Evolutionary conservation across 2,329 filamentous ascomycete genomes (phyloP), one percentile per base, ranked within the genome.

Genomic region (Xylariaceae sp.): DNA sequence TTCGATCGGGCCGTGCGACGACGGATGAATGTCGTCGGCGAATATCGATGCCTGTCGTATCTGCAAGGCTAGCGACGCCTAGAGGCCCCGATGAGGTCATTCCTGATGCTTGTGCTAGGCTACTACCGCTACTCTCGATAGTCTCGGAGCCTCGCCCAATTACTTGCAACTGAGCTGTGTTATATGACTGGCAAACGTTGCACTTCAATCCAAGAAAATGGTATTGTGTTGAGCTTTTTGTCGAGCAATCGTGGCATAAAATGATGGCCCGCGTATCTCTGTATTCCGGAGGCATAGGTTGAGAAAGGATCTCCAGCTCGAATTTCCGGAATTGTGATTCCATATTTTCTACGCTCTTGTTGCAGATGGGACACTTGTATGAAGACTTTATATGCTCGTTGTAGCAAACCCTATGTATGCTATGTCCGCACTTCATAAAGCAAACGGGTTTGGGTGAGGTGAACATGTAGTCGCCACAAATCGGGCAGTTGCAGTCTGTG

Each of bases 151-250:
- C 69, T 64, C 33, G 59, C 18, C 81, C 80, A 30, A 83, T 70
- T 36, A 86, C 80, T 49, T 80, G 80, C 22, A 86, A 67, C 60
- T 87, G 80, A 14, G 78, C 80, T 0, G 85, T 88, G 61, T 88
- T 88, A 61, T 86, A 88, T 3, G 83, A 87, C 39, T 76, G 73
- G 62, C 85, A 88, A 33, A 86, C 81, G 12, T 78, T 84, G 66
- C 94, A 99, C 68, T 95, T 96, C 41, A 96, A 75, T 0, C 94
- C 94, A 5, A 97, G 75, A 90, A 94, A 99, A 69, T 99, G 94
- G 65, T 95, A 99, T 30, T 81, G 80, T 18, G 94, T 90, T 18
- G 87, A 87, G 53, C 87, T 91, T 65, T 90, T 91, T 11, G 88
- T 87, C 41, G 85, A 89, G 70, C 94, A 99, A 70, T 99, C 94